Evolutionary conservation across 2,329 filamentous ascomycete species (phyloP), one percentile per base, ranked within the genome.

Genomic region (Fusarium coicis): DNA sequence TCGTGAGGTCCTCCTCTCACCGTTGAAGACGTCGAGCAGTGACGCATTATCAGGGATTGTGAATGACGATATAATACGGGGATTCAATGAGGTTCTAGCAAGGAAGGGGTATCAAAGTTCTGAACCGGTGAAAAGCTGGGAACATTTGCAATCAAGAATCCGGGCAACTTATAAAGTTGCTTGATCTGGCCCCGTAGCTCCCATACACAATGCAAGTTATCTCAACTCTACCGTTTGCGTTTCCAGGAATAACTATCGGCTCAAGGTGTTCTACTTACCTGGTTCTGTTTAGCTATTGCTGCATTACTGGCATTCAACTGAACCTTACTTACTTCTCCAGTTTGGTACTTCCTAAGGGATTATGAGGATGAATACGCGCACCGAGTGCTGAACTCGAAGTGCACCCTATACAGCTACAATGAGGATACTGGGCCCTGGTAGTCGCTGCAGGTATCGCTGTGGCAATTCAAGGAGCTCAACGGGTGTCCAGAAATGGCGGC

Each of bases 281-380:
- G 18, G 4, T 18, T 26, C 8, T 46, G 18, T 12, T 21, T 4
- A 10, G 23, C 23, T 10, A 19, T 4, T 28, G 11, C 23, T 26
- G 5, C 11, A 3, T 46, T 46, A 10, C 43, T 2, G 5, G 18
- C 18, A 28, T 4, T 10, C 9, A 1, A 10, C 23, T 46, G 1
- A 46, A 19, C 11, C 18, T 5, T 28, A 28, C 43, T 26, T 0
- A 28, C 18, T 46, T 2, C 21, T 42, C 39, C 8, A 5, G 39
- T 42, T 42, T 8, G 3, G 37, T 42, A n/a, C 39, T n/a, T 28
- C 16, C 11, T 12, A 14, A 46, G 43, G 18, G 23, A 4, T 9
- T 5, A 19, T 26, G 23, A 11, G 4, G 16, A 18, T 5, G 18
- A 11, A 9, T 44, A 26, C 5, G 10, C 42, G 12, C 30, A 34